Evolutionary conservation across 1,284 basidiomycete genomes (phyloP), one percentile per base, ranked within the genome.

Genomic region (Trametes pubescens): DNA sequence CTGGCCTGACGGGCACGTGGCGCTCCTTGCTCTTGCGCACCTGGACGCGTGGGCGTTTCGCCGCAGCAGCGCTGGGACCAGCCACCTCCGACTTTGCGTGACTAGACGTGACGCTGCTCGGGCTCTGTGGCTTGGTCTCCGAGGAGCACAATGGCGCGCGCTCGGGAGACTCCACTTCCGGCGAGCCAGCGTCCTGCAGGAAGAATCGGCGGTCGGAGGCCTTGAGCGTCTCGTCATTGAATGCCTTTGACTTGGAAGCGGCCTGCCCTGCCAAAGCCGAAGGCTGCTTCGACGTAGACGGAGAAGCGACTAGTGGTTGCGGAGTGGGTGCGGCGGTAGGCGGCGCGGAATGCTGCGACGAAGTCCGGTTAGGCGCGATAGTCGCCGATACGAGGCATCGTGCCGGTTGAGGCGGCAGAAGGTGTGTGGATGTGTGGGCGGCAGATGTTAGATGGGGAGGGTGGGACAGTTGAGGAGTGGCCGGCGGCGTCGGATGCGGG

Each of bases 401-500:
- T 47, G 66, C 67, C 51, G 70, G 70, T n/a, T 64, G 69, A 29
- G 72, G 73, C 44, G 72, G 72, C 16, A 71, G 57, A 16, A 76
- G 71, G 52, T 73, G 70, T 2, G 67, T 67, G n/a, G 70, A 65
- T 24, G 69, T 38, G 21, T 67, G 66, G 29, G 68, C 61, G 46
- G 64, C 61, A 21, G 54, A 58, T 49, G 54, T 60, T 51, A 62
- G 54, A 4, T 49, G 61, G 10, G 63, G 66, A 47, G 54, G 53
- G 34, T 63, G 67, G 59, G 61, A 76, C 68, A 65, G 74, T 71
- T 54, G 57, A 1, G 85, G 85, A 1, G 85, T 84, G 2, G 81
- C 80, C 1, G 84, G 85, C 7, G 86, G 86, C 2, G 86, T 86
- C 2, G 85, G 85, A 71, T 84, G 85, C 9, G 82, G 83, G 1